Evolutionary conservation across 495 filamentous ascomycete species (phyloP), one percentile per base, ranked within the genome.

Genomic region (Penicillium ochrochloron): DNA sequence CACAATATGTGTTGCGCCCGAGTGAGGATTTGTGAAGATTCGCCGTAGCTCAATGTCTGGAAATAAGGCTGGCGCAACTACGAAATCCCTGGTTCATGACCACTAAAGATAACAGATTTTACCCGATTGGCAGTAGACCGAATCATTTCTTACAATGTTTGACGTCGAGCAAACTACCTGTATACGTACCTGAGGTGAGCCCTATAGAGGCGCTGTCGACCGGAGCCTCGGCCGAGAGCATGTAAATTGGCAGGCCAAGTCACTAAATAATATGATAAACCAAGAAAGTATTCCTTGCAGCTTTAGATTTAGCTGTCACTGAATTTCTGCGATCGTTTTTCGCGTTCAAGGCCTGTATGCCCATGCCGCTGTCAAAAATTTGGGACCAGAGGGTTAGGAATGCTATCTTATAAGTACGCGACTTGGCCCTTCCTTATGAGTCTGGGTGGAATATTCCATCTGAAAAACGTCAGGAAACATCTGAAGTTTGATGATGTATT

Each of bases 351-450:
- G 48, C 48, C 29, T 25, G 23, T 51, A 17, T 51, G 48, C 5
- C 48, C 48, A 14, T 29, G 48, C 23, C 48, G 25, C 14, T 29
- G 23, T 23, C 48, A 21, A 14, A 29, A 5, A 51, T 5, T 29
- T 15, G 23, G 48, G 48, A 27, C 2, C n/a, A 29, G 48, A 51
- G 48, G 48, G 48, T 5, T 51, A 15, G 25, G 48, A 51, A 51
- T 51, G 48, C 48, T 51, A 27, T 15, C 23, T 55, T 55, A 55
- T 55, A 55, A 55, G 52, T 21, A 55, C 52, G 52, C 52, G 52
- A 55, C 52, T 33, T 9, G n/a, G 8, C 21, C 52, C 29, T 37
- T 35, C 52, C 35, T 3, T 25, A 23, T 5, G 12, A 17, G 7
- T 1, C 15, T 0, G 23, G 23, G 25, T 29, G 29, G 0, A 14